These are phyloP conservation scores for Ustilago lituana DNA, from an alignment of 1,284 basidiomycete genomes.

Conservation along the genomic window DNA sequence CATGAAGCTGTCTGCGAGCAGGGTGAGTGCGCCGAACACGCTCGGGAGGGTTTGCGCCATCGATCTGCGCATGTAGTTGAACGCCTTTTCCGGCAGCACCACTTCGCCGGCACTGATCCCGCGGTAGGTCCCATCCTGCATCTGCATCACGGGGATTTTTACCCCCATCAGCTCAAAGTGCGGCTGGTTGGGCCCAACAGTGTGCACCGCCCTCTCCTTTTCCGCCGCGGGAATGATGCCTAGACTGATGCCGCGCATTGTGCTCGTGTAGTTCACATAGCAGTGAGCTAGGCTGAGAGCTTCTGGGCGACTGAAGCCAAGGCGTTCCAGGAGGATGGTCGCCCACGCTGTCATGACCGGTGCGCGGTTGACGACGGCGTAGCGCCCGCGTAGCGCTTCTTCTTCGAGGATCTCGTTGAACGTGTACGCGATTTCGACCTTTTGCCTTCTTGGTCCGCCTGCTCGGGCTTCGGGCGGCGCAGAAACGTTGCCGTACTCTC, in stretches of 20 bases:
- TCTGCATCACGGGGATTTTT: constrained; percentile 85
- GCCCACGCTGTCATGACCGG: constrained; percentile 95
- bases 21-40: constrained; percentile 58
- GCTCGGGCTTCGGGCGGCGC: constrained; percentile 15
- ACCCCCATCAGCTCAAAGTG: constrained; percentile 90
- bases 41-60: constrained; percentile 63
- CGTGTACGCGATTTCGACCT: constrained; percentile 33
- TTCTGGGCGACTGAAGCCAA: constrained; percentile 86
- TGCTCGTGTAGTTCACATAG: constrained; percentile 87
- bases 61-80: constrained; percentile 58
- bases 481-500: constrained; percentile 54
- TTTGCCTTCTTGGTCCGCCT: constrained; percentile 8
- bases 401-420: constrained; percentile 57
- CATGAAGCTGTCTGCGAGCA: constrained; percentile 62
- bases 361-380: constrained; percentile 83
- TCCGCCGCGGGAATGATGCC: constrained; percentile 34
- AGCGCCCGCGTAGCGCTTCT: constrained; percentile 68
- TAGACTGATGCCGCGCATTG: constrained; percentile 40
- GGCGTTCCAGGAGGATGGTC: constrained; percentile 80
- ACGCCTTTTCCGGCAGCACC: constrained; percentile 74
- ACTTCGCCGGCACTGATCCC: constrained; percentile 80
- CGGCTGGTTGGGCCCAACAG: constrained; percentile 81
- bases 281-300: constrained; percentile 88
- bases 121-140: constrained; percentile 77
- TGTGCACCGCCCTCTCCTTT: constrained; percentile 67